Conservation (phyloP, 2,329 filamentous ascomycete genomes). For the Sporothrix curviconia region DNA sequence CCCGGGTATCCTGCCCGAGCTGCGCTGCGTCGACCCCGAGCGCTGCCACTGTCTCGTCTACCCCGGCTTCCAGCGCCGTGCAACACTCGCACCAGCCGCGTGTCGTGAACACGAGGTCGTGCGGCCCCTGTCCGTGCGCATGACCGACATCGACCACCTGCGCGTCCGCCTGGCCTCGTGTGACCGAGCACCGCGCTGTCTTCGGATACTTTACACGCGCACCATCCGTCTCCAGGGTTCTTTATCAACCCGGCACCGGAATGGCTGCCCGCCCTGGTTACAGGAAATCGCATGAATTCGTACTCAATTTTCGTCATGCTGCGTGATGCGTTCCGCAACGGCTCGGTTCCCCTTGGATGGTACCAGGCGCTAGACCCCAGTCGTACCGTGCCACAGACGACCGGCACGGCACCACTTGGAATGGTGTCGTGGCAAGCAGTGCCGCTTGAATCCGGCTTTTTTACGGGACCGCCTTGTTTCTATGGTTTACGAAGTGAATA, state of each 20-base stretch:
- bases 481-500: too few relatives aligned
- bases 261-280: not conserved
- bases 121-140: not conserved
- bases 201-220: not conserved
- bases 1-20: constrained; percentile 4
- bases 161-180: not conserved
- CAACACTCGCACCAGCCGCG: not conserved
- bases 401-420: too few relatives aligned
- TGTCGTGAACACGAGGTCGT: not conserved
- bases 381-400: too few relatives aligned
- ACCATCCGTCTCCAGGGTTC: not conserved
- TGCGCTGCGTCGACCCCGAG: constrained; percentile 14
- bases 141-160: not conserved
- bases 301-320: too few relatives aligned
- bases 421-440: too few relatives aligned
- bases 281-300: too few relatives aligned
- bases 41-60: constrained; percentile 12
- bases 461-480: too few relatives aligned
- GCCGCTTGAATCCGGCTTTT: too few relatives aligned
- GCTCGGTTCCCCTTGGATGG: too few relatives aligned
- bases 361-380: too few relatives aligned
- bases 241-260: not conserved
- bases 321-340: too few relatives aligned
- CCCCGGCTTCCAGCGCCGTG: not conserved
- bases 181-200: not conserved